Conservation (phyloP, 805 yeast genomes). For the Clavispora phyllophila region DNA sequence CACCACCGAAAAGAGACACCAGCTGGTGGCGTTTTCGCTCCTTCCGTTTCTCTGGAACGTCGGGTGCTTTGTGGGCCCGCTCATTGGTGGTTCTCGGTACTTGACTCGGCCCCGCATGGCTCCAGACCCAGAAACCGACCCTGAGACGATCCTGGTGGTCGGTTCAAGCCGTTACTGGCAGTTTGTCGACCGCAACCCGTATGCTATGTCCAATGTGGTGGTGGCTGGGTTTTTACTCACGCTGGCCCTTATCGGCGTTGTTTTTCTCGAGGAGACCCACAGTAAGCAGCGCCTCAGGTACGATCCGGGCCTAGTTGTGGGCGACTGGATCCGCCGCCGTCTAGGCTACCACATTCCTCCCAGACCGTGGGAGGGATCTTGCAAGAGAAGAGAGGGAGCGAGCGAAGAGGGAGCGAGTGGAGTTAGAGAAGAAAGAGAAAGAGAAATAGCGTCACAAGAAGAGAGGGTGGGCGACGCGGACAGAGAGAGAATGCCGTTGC, state of each 20-base stretch:
- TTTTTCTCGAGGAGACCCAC: slow-evolving; percentile 38
- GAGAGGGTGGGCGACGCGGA: slow-evolving; percentile 2
- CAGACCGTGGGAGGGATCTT: slow-evolving; percentile 26
- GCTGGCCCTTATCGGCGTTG: slow-evolving; percentile 25
- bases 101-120: slow-evolving; percentile 22
- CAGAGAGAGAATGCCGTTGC: slow-evolving; percentile 4
- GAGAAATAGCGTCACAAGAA: neutral
- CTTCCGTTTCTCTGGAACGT: slow-evolving; percentile 30
- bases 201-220: slow-evolving; percentile 35
- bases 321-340: slow-evolving; percentile 25
- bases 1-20: slow-evolving; percentile 26
- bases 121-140: neutral
- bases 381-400: no score
- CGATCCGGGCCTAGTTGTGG: slow-evolving; percentile 29
- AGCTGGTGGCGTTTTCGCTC: slow-evolving; percentile 26
- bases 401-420: no score
- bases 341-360: slow-evolving; percentile 23
- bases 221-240: slow-evolving; percentile 24
- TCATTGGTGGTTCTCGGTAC: slow-evolving; percentile 26
- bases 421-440: no score
- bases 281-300: slow-evolving; percentile 20
- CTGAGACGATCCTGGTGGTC: no score
- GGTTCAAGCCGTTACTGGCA: slow-evolving; percentile 16
- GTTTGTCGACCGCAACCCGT: slow-evolving; percentile 29
- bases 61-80: slow-evolving; percentile 29